A percentile compares a stretch with the other conserved stretches of the same genome.
Evolutionary conservation across 2,329 filamentous ascomycete genomes (phyloP).

Genomic region (Lachnellula arida): DNA sequence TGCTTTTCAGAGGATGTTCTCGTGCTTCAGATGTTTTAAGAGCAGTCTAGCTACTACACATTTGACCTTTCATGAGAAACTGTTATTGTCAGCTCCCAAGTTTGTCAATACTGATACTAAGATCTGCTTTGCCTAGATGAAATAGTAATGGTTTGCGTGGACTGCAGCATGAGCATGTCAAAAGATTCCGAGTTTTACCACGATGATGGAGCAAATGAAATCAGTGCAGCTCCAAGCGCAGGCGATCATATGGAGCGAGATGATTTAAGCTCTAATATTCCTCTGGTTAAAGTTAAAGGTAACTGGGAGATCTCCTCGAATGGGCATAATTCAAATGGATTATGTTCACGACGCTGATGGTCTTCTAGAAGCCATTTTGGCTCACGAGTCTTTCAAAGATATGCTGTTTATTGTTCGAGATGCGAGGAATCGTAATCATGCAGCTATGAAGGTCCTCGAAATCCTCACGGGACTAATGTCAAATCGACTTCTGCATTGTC

Average conservation of each 20-base stretch:
- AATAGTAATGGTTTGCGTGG: conserved; percentile 1
- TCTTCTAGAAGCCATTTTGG: background rate
- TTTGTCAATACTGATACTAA: too few species aligned
- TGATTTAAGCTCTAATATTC: background rate
- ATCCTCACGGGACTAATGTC: background rate
- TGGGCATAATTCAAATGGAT: background rate
- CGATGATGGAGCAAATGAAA: background rate
- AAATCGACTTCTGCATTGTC: background rate
- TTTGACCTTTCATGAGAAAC: too few species aligned
- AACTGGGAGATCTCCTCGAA: background rate
- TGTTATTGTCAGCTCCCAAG: too few species aligned
- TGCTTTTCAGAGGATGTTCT: too few species aligned
- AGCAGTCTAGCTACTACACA: too few species aligned
- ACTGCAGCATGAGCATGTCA: conserved; percentile 2
- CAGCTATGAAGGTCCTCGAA: background rate
- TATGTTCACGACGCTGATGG: background rate
- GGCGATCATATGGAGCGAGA: background rate
- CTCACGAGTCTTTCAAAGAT: conserved; percentile 2
- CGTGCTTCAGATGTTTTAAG: too few species aligned
- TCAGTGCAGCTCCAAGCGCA: background rate
- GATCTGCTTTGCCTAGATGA: background rate
- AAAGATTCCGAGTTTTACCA: background rate
- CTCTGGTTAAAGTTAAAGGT: background rate
- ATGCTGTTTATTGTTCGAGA: background rate
- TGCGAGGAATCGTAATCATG: background rate